Base-by-base conservation (phyloP, 208 protist genomes). In the Crithidia thermophila region DNA sequence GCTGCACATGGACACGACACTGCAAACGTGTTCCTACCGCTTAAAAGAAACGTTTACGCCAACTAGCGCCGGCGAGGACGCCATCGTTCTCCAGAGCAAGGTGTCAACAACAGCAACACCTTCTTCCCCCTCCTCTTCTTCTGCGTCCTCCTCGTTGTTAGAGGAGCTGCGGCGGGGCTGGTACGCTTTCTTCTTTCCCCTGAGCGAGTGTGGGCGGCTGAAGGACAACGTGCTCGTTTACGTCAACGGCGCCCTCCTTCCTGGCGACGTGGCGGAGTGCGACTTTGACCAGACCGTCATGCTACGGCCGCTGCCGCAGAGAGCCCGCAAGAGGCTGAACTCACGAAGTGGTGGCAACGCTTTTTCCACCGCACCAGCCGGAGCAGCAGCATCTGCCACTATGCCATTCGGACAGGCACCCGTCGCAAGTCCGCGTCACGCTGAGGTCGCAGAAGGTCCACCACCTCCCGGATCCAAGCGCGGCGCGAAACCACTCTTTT, bases 111-210 rank as follows among this genome's bases (percentile, higher is more conserved):
- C n/a, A n/a, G n/a, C n/a, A n/a, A n/a, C n/a, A n/a, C n/a, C n/a
- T n/a, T n/a, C n/a, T n/a, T n/a, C n/a, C n/a, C n/a, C n/a, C n/a
- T n/a, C n/a, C n/a, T n/a, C n/a, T n/a, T n/a, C n/a, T n/a, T n/a
- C n/a, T n/a, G 3, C 28, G 34, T 46, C 65, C 8, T 59, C 53
- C 30, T 36, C 55, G 13, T 25, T 50, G 36, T 25, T 62, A 0
- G 25, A 1, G 10, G 23, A 30, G 20, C n/a, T 56, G 39, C 49
- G 60, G 21, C 23, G 25, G 4, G 50, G 67, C 33, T 70, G 64
- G 69, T 64, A 86, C 47, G 72, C 61, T 34, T 81, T 89, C 28
- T 72, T 88, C 50, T 93, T 93, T 34, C 87, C 87, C 20, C 70
- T 93, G 46, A 93, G 84, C 55, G 84, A 81, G 55, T 90, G 84